Conservation (phyloP, 345 rosid genomes). For the Bretschneidera sinensis region DNA sequence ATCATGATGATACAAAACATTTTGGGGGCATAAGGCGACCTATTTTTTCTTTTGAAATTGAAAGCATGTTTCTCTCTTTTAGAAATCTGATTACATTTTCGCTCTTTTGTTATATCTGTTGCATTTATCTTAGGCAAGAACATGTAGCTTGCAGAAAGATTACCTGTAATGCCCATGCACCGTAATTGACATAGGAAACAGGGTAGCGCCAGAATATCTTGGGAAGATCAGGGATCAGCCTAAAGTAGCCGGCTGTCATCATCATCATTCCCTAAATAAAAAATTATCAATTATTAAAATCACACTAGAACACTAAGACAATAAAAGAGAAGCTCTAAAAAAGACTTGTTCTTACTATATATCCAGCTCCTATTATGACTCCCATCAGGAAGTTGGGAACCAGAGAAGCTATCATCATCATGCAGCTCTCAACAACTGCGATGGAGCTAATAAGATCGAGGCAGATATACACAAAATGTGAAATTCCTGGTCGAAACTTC, state of each 20-base stretch:
- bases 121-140: neutral
- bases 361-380: slow-evolving; percentile 42
- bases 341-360: slow-evolving; percentile 39
- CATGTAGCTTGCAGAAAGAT: neutral
- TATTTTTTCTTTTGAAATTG: too few species aligned
- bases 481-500: slow-evolving; percentile 34
- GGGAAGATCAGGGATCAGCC: slow-evolving; percentile 39
- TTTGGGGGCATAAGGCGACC: too few species aligned
- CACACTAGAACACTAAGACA: neutral
- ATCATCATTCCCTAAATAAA: slow-evolving; percentile 44
- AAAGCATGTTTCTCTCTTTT: too few species aligned
- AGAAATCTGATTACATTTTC: neutral
- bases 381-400: slow-evolving; percentile 57
- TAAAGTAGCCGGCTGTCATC: slow-evolving; percentile 51
- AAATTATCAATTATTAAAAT: neutral
- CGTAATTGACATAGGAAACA: slow-evolving; percentile 42
- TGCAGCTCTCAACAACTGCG: slow-evolving; percentile 50
- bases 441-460: slow-evolving; percentile 37
- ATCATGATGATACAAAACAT: too few species aligned
- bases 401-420: slow-evolving; percentile 51
- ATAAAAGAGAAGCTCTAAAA: slow-evolving; percentile 1
- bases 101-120: neutral
- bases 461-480: slow-evolving; percentile 23
- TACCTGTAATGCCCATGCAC: slow-evolving; percentile 55
- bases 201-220: slow-evolving; percentile 53